Conservation (phyloP, 495 filamentous ascomycete genomes). For the Cenococcum geophilum region DNA sequence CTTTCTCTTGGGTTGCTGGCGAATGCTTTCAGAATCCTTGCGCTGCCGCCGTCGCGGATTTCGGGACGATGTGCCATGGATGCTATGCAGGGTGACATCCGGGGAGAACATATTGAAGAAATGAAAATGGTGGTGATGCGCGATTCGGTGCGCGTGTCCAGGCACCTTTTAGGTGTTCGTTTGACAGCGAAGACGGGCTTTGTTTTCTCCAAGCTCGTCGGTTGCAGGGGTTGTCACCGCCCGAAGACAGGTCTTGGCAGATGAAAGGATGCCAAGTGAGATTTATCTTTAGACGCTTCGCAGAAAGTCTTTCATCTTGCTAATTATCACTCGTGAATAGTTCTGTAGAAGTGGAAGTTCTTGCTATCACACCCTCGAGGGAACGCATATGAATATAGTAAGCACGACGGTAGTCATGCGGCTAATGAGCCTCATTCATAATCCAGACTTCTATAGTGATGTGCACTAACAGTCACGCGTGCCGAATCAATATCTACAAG, state of each 20-base stretch:
- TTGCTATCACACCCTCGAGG: too few species aligned
- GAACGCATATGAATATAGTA: too few species aligned
- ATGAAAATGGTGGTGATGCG: constrained; percentile 12
- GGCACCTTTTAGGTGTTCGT: background rate
- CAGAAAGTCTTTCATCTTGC: too few species aligned
- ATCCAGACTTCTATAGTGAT: too few species aligned
- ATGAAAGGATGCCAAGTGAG: background rate
- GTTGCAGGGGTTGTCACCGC: background rate
- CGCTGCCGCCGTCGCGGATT: constrained; percentile 38
- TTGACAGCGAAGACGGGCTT: background rate
- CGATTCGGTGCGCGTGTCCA: constrained; percentile 15
- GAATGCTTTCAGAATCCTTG: constrained; percentile 36
- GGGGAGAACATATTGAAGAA: constrained; percentile 29
- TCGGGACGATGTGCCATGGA: constrained; percentile 22
- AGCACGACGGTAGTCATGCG: background rate
- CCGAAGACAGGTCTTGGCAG: background rate
- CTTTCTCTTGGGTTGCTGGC: constrained; percentile 34
- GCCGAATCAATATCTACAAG: background rate
- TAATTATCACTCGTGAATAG: too few species aligned
- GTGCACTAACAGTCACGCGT: background rate
- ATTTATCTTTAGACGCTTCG: too few species aligned
- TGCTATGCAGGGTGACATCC: constrained; percentile 22
- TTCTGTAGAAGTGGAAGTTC: too few species aligned
- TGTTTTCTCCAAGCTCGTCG: background rate
- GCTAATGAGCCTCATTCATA: background rate